Base-by-base conservation (phyloP, 2,329 filamentous ascomycete species). In the Beauveria medogensis region DNA sequence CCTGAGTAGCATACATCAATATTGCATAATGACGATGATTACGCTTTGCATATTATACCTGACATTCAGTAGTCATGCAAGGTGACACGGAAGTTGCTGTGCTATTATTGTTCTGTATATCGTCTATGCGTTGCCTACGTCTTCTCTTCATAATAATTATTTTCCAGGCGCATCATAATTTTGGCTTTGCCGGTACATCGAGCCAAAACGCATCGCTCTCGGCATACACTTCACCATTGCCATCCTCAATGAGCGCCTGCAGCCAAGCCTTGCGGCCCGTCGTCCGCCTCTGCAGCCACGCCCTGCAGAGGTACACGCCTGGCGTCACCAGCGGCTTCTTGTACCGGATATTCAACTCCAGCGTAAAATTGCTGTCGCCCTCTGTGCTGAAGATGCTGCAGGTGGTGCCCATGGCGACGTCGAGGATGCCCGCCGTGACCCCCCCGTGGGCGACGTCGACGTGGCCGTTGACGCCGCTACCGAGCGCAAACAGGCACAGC, bases 201-300 rank as follows among this genome's bases (percentile, higher is more conserved):
- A 60, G 43, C 51, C 50, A 61, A 6, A 61, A 58, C 12, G 46
- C 46, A 18, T 61, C 54, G 20, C 37, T 22, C 54, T 61, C 60
- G 5, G 54, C 53, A 48, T 44, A 53, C 40, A 58, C 53, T 1
- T 20, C 24, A 2, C 60, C 60, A 9, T 52, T 57, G 24, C 60
- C 63, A 52, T 64, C 63, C 44, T 62, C 59, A 18, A 67, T 55
- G 20, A 50, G 54, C 2, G 60, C 63, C 43, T 63, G 57, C 5
- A 67, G 63, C 53, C 58, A 65, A 2, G 63, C 64, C 53, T 67
- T 67, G 14, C 66, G 61, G 2, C 66, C 66, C 57, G 28, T 65
- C 40, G 34, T 63, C 44, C 48, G 59, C 37, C 20, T 43, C 47
- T 61, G 37, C 61, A 64, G 5, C 62, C 60, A 50, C 60, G 63